phyloP scores from a whole-genome alignment of 768 basidiomycete genomes.

The Clathrus columnatus region DNA sequence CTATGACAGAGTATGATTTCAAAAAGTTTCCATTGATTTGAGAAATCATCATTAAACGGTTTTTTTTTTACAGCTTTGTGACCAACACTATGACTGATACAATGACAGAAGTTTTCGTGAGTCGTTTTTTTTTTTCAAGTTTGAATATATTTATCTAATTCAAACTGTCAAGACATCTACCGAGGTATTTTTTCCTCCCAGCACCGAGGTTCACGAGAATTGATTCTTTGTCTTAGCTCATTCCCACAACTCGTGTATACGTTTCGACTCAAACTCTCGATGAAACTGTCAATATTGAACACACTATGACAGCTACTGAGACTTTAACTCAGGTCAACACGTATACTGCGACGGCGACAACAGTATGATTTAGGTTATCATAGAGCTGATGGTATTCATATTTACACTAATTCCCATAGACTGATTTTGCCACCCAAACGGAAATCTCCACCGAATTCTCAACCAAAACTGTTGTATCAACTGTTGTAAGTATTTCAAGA shows the following conservation, averaged over 20 bases:
- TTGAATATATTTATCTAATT: not conserved
- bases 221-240: slow-evolving; percentile 19
- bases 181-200: slow-evolving; percentile 17
- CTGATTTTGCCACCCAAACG: slow-evolving; percentile 34
- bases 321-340: slow-evolving; percentile 47
- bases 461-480: slow-evolving; percentile 25
- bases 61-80: slow-evolving; percentile 5
- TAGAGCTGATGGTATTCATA: not conserved
- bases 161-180: slow-evolving; percentile 32
- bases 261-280: slow-evolving; percentile 59
- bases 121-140: not conserved
- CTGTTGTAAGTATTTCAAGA: not conserved
- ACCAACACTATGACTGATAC: slow-evolving; percentile 17
- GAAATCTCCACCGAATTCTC: slow-evolving; percentile 39
- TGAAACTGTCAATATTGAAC: slow-evolving; percentile 44
- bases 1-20: slow-evolving; percentile 22
- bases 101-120: slow-evolving; percentile 17
- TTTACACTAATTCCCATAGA: slow-evolving; percentile 16
- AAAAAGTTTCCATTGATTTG: not conserved
- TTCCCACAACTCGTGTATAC: slow-evolving; percentile 59
- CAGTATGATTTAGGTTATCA: not conserved
- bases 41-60: slow-evolving; percentile 16
- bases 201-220: slow-evolving; percentile 1
- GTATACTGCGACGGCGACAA: slow-evolving; percentile 29
- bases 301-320: slow-evolving; percentile 56